Base-by-base conservation (phyloP, 305 asterid genomes). In the Fraxinus dipetala region DNA sequence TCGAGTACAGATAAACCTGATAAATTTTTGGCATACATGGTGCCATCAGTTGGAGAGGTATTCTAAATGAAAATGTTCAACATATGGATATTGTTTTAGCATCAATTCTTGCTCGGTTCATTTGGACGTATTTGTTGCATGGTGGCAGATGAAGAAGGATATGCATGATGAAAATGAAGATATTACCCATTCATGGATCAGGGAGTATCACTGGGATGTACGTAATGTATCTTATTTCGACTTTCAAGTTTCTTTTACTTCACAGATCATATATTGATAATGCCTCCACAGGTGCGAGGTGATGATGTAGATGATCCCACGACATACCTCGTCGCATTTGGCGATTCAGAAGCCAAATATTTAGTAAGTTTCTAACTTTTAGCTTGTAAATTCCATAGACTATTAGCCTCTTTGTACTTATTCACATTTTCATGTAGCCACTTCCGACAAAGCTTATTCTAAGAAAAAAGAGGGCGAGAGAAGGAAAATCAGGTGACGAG, bases 201-300 rank as follows among this genome's bases (percentile, higher is more conserved):
- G 97, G 69, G 98, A 93, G 82, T 96, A 96, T 88, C 93, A 93
- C 87, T 96, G 93, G 91, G 98, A 96, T 88, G 99, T 96, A 93
- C 14, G 97, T 86, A 45, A 67, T 81, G 56, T 81, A 2, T 75
- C 67, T 36, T 76, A 35, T 78, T 77, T 77, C 14, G 36, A 6
- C 13, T 48, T 24, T 70, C 2, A 43, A 4, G 35, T 31, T n/a
- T 73, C 5, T 45, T 24, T 67, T 84, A 34, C 72, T 79, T 83
- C 81, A 79, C 78, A 36, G 77, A 48, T 82, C 61, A 38, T 77
- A 45, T 78, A 70, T 26, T 61, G 73, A 85, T 32, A 38, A 72
- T 82, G 48, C 22, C 80, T 82, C 77, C 73, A 82, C 92, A 96
- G 98, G 94, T 91, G 13, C 93, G 97, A 35, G 95, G 97, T 56